Evolutionary conservation across 2,329 filamentous ascomycete genomes (phyloP), one percentile per base, ranked within the genome.

Genomic region (Coniochaeta prunicola): DNA sequence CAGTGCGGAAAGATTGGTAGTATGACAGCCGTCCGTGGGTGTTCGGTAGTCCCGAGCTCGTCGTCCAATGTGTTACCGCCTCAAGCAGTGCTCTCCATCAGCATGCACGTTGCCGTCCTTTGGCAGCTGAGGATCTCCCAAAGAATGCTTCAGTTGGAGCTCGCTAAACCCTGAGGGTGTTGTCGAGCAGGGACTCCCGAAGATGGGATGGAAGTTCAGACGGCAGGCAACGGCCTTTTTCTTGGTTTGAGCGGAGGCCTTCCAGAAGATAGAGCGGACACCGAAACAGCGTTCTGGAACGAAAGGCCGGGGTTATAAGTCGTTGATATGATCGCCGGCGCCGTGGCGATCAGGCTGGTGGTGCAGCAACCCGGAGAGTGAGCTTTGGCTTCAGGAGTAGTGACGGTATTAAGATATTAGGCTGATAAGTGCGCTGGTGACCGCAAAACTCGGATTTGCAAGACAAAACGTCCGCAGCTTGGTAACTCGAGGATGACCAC

Each of bases 401-500:
- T 45, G 30, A 57, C 55, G 45, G 61, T 59, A 58, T 61, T 65
- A 61, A 58, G 59, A 58, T 64, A 65, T 66, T 65, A 66, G 66
- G 60, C 64, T 65, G 64, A 53, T 61, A 38, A 56, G 31, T 38
- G 40, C 50, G 42, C 50, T 59, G 54, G 15, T 40, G 56, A 33
- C 53, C 54, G 56, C 42, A 54, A 55, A 56, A 57, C 30, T 58
- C 50, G 54, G 26, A 53, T 50, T 53, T 53, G 58, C 40, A 55
- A 59, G 58, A 53, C 53, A 56, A 59, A 53, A 38, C 38, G 34
- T 30, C 34, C 17, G 45, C n/a, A 15, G 58, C 50, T 56, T 57
- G 60, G 36, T 40, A 54, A 54, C 54, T 50, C 7, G 24, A 45
- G 42, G 53, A 42, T 36, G 13, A 21, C 8, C 7, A 2, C 56